Conservation (phyloP, 2,329 filamentous ascomycete species). For the Aphanoascus verrucosus region DNA sequence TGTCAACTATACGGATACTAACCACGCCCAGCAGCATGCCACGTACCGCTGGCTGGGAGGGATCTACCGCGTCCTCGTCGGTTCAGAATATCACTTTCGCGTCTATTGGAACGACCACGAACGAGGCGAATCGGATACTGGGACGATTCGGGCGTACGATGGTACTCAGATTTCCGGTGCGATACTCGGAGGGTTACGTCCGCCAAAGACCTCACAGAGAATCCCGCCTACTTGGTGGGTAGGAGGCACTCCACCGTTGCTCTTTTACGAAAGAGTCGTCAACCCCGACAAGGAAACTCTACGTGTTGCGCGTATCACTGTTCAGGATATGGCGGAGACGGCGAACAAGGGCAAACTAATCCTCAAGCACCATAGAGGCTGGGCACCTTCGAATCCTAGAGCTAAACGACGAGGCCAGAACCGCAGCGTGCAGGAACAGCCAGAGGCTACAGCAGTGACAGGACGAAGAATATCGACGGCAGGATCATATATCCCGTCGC, state of each 20-base stretch:
- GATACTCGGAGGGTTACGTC: slow-evolving; percentile 22
- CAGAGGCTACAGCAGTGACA: neutral
- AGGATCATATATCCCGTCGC: neutral
- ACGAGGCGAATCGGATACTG: slow-evolving; percentile 20
- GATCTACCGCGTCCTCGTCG: slow-evolving; percentile 21
- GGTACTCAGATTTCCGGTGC: slow-evolving; percentile 19
- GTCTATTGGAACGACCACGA: slow-evolving; percentile 27
- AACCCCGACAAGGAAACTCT: neutral
- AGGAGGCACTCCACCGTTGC: slow-evolving; percentile 19
- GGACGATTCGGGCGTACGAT: slow-evolving; percentile 25
- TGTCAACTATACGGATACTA: slow-evolving; percentile 19
- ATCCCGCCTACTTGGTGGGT: slow-evolving; percentile 23
- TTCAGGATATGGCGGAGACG: neutral
- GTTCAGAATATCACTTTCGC: slow-evolving; percentile 15
- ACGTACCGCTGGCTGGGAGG: slow-evolving; percentile 32
- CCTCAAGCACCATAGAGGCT: slow-evolving; percentile 2
- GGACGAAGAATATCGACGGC: neutral
- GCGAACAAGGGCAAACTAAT: neutral
- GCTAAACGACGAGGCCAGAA: neutral
- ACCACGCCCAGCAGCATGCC: slow-evolving; percentile 16
- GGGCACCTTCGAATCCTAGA: neutral
- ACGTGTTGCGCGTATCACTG: neutral
- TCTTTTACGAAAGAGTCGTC: slow-evolving; percentile 27
- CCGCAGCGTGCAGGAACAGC: neutral
- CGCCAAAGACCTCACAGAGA: slow-evolving; percentile 14